Base-by-base conservation (phyloP, 2,329 filamentous ascomycete genomes). In the Aureobasidium sp. region DNA sequence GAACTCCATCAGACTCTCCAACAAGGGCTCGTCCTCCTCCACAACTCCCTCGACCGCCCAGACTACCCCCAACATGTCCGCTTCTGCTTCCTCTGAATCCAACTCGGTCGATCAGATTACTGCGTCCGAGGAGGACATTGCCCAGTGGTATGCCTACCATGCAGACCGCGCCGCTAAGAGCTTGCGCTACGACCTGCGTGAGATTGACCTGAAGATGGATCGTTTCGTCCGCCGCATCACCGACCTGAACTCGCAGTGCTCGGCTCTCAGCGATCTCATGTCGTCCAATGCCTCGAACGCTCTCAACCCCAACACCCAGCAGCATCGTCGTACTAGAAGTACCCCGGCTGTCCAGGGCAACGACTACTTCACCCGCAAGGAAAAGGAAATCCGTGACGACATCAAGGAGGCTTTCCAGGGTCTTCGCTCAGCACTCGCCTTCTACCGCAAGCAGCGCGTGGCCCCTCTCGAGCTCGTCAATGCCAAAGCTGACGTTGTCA, bases 291-390 rank as follows among this genome's bases (percentile, higher is more conserved):
- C 55, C 20, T 47, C 55, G 7, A 44, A 3, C 22, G 42, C 34
- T 8, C 31, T 58, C 27, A 58, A 47, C n/a, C 55, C 55, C 6
- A 58, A 58, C 55, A 58, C 55, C 31, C 55, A 58, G 42, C 55
- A 58, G 55, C 55, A 58, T 22, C 55, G 55, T 39, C 55, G 55
- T 58, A 58, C 55, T 58, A 58, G 55, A 58, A 58, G 55, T 48
- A 58, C 42, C 8, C 55, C 55, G 5, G 42, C 55, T 39, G 42
- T 58, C 34, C 55, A 48, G 55, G 55, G 55, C 14, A 58, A 58
- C 31, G 55, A 58, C 41, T 22, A 58, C 41, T 58, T 27, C 34
- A 58, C 55, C 55, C n/a, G 42, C 31, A 58, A 58, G 55, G 55
- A 58, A 27, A 58, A 58, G 55, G 27, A 58, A 22, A 58, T 58